phyloP scores from a whole-genome alignment of 164 flowering plant species.

The Dillenia suffruticosa region DNA sequence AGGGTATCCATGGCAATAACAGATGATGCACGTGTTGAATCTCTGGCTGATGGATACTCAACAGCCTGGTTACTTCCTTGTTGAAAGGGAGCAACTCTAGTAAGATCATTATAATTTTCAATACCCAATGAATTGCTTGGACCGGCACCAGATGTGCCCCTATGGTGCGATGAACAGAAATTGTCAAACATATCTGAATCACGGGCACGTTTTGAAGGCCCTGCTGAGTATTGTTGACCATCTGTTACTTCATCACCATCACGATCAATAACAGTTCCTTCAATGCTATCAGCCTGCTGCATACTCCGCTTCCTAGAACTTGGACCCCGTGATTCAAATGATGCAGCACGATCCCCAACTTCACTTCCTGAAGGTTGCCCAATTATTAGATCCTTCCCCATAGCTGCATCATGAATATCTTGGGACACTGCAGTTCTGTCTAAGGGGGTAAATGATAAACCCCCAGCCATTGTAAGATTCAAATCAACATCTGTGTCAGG shows the following conservation, averaged over 20 bases:
- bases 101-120: constrained; percentile 53
- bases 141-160: constrained; percentile 80
- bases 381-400: constrained; percentile 70
- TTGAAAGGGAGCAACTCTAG: constrained; percentile 34
- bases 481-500: constrained; percentile 57
- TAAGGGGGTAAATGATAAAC: constrained; percentile 35
- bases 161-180: constrained; percentile 42
- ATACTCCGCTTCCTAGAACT: constrained; percentile 71
- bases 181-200: constrained; percentile 50
- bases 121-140: constrained; percentile 71
- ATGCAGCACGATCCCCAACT: constrained; percentile 97
- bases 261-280: constrained; percentile 92
- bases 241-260: constrained; percentile 94
- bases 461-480: constrained; percentile 72
- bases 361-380: constrained; percentile 96
- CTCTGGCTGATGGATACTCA: constrained; percentile 54
- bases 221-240: constrained; percentile 63
- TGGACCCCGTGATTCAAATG: constrained; percentile 95
- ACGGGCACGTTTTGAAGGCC: constrained; percentile 87
- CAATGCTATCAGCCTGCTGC: constrained; percentile 89
- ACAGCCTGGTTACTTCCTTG: constrained; percentile 45
- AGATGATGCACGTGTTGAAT: constrained; percentile 86
- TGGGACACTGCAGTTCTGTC: constrained; percentile 32
- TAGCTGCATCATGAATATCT: constrained; percentile 29
- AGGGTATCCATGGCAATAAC: constrained; percentile 97